These are phyloP conservation scores for Tulasnella sp. DNA, from an alignment of 768 basidiomycete genomes.

Conservation along the genomic window DNA sequence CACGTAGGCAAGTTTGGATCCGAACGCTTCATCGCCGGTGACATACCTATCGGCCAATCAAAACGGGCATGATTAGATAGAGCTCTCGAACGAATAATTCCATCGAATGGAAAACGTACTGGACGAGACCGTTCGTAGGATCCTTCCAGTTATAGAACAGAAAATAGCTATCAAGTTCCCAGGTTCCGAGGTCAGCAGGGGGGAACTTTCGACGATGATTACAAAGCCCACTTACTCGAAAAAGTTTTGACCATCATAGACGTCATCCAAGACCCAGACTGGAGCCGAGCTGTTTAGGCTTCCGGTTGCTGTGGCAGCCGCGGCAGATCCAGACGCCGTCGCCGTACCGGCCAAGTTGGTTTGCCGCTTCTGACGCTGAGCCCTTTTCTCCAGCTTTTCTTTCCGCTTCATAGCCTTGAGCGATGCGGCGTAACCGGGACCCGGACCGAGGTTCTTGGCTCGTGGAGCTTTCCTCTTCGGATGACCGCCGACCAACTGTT, in stretches of 20 bases:
- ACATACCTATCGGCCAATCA: constrained; percentile 23
- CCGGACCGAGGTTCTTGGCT: constrained; percentile 23
- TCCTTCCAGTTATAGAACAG: constrained; percentile 22
- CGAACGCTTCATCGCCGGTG: background rate
- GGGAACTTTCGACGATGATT: background rate
- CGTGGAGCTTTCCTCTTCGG: background rate
- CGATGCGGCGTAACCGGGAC: constrained; percentile 10
- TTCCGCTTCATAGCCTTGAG: background rate
- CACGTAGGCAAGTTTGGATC: constrained; percentile 23
- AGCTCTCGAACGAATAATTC: too few species aligned
- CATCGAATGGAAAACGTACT: constrained; percentile 15
- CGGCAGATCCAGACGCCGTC: background rate
- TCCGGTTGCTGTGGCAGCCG: constrained; percentile 2
- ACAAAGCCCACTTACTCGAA: constrained; percentile 25
- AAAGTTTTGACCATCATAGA: constrained; percentile 20
- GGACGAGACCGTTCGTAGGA: constrained; percentile 27
- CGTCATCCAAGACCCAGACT: constrained; percentile 22
- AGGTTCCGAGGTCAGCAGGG: background rate
- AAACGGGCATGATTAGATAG: background rate
- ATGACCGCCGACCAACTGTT: background rate
- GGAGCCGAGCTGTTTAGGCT: background rate
- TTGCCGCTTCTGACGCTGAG: constrained; percentile 17
- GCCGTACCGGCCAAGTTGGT: background rate
- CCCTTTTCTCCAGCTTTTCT: background rate
- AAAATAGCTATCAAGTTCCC: constrained; percentile 24